phyloP scores from a whole-genome alignment of 2,329 filamentous ascomycete species.

The Cladosporium sp. region DNA sequence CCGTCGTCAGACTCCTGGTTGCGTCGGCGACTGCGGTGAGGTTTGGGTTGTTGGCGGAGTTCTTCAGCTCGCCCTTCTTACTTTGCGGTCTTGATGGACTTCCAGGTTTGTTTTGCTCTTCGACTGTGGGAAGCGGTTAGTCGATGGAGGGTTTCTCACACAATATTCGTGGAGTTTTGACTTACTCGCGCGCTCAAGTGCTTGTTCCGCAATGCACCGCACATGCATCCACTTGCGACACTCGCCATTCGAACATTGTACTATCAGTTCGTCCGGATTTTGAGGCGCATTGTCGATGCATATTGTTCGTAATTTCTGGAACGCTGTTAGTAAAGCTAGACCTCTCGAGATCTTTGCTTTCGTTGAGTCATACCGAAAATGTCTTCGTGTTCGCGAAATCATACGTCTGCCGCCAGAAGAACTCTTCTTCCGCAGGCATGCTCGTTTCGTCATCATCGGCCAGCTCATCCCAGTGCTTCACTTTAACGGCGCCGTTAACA shows the following conservation, averaged over 20 bases:
- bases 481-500: conserved; percentile 57
- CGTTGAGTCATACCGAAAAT: conserved; percentile 38
- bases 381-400: conserved; percentile 30
- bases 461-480: conserved; percentile 66
- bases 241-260: conserved; percentile 35
- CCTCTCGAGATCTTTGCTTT: no score
- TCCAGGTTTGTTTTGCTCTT: conserved; percentile 12
- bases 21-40: conserved; percentile 8
- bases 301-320: conserved; percentile 32
- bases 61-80: conserved; percentile 18
- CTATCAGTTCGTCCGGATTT: conserved; percentile 40
- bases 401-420: conserved; percentile 44
- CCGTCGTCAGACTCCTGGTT: conserved; percentile 15
- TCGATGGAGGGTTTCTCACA: no score
- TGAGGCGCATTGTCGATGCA: conserved; percentile 38
- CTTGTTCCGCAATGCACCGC: conserved; percentile 32
- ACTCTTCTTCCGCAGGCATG: conserved; percentile 30
- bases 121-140: conserved; percentile 8
- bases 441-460: conserved; percentile 46
- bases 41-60: conserved; percentile 12
- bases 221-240: conserved; percentile 43
- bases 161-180: neutral
- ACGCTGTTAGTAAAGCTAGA: conserved; percentile 7
- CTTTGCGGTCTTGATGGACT: conserved; percentile 14
- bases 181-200: conserved; percentile 6